phyloP scores from a whole-genome alignment of 2,329 filamentous ascomycete genomes.

The Neophaeococcomyces mojaviensis region DNA sequence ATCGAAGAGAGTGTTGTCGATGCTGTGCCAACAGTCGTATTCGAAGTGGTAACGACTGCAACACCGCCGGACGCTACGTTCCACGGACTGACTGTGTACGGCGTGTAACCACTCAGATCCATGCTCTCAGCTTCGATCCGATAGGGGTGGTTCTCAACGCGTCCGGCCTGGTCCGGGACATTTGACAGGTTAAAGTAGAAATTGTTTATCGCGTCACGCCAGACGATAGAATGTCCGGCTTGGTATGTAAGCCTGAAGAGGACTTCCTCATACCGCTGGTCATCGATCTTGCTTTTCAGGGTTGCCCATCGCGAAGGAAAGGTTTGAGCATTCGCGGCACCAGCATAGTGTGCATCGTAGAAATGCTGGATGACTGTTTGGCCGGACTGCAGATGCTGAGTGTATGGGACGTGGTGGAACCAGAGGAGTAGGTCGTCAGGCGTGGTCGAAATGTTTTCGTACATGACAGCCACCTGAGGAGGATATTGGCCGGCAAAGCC shows the following conservation, averaged over 20 bases:
- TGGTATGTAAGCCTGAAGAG: conserved; percentile 56
- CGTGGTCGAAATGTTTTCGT: conserved; percentile 55
- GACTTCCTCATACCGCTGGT: conserved; percentile 52
- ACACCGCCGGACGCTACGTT: conserved; percentile 51
- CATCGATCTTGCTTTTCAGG: conserved; percentile 51
- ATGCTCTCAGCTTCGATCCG: conserved; percentile 65
- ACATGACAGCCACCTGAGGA: conserved; percentile 49
- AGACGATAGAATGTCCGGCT: conserved; percentile 62
- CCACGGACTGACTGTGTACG: conserved; percentile 48
- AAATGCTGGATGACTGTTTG: conserved; percentile 63
- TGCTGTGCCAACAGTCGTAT: conserved; percentile 45
- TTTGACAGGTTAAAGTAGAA: conserved; percentile 57
- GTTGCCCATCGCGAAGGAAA: conserved; percentile 49
- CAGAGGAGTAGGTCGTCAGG: conserved; percentile 62
- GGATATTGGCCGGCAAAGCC: conserved; percentile 61
- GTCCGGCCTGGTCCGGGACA: conserved; percentile 49
- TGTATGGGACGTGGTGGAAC: conserved; percentile 69
- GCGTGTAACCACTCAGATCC: conserved; percentile 51
- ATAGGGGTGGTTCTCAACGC: conserved; percentile 56
- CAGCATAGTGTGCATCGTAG: conserved; percentile 56
- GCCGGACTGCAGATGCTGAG: conserved; percentile 52
- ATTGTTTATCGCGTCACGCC: conserved; percentile 59
- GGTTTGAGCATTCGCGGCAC: conserved; percentile 52
- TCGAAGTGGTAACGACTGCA: conserved; percentile 50
- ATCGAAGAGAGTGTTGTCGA: conserved; percentile 41